A percentile compares a stretch with the other conserved stretches of the same genome.
phyloP scores from a whole-genome alignment of 1,284 basidiomycete species.

The Anthracocystis walkeri region DNA sequence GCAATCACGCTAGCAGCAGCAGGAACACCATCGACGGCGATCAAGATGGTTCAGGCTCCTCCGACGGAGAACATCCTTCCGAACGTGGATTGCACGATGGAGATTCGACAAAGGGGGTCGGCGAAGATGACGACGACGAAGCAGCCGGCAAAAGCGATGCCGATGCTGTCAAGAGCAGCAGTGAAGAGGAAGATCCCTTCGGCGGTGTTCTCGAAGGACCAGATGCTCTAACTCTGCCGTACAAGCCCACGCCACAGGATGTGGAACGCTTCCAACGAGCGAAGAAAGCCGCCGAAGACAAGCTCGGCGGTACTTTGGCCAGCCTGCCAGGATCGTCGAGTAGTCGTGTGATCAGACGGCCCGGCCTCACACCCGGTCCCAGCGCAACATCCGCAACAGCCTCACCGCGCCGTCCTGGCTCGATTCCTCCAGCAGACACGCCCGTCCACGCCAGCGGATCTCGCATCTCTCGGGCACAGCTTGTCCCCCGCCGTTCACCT shows the following conservation, averaged over 20 bases:
- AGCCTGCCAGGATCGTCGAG: slow-evolving; percentile 33
- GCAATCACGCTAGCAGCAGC: slow-evolving; percentile 20
- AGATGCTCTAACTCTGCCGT: slow-evolving; percentile 82
- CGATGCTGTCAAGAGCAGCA: slow-evolving; percentile 30
- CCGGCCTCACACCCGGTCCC: not conserved
- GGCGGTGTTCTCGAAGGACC: slow-evolving; percentile 78
- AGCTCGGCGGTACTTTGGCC: slow-evolving; percentile 59
- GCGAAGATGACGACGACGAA: slow-evolving; percentile 37
- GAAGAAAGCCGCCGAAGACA: slow-evolving; percentile 78
- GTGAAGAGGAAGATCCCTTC: slow-evolving; percentile 75
- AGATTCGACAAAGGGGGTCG: slow-evolving; percentile 17
- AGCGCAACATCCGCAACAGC: slow-evolving; percentile 15
- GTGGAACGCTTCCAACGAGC: slow-evolving; percentile 82
- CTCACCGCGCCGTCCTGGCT: slow-evolving; percentile 25
- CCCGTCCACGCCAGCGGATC: slow-evolving; percentile 21
- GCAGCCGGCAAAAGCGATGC: slow-evolving; percentile 15
- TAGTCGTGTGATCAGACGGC: slow-evolving; percentile 29
- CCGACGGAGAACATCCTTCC: slow-evolving; percentile 31
- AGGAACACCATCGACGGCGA: slow-evolving; percentile 20
- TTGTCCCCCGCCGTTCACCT: slow-evolving; percentile 25
- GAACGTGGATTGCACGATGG: slow-evolving; percentile 22
- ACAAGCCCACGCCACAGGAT: slow-evolving; percentile 78
- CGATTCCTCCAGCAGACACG: slow-evolving; percentile 12
- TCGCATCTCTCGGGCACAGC: slow-evolving; percentile 38
- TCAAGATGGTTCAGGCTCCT: slow-evolving; percentile 29